phyloP scores from a whole-genome alignment of 73 alveolate genomes.

The Urostyla sp. region DNA sequence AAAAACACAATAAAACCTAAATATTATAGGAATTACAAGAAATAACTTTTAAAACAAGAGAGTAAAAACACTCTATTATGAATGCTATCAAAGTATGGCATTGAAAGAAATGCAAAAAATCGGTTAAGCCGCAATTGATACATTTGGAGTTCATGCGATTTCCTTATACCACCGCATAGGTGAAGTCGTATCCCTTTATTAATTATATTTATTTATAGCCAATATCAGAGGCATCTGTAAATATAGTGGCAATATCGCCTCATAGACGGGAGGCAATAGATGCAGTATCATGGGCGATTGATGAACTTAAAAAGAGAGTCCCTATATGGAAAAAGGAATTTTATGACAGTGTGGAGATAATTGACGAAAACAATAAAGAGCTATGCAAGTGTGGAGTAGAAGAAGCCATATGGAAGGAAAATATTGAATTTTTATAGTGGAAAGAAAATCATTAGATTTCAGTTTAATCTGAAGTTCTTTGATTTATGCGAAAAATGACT shows the following conservation, averaged over 20 bases:
- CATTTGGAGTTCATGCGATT: conserved; percentile 5
- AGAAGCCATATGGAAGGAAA: conserved; percentile 33
- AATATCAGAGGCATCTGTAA: conserved; percentile 47
- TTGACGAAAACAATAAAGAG: background rate
- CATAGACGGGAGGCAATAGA: conserved; percentile 40
- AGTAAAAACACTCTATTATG: conserved; percentile 42
- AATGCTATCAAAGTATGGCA: conserved; percentile 52
- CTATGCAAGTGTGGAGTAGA: background rate
- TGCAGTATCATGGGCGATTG: conserved; percentile 53
- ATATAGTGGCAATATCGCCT: conserved; percentile 40
- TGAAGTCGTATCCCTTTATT: conserved; percentile 12
- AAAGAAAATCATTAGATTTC: conserved; percentile 19
- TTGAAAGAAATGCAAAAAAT: conserved; percentile 40
- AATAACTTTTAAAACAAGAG: conserved; percentile 41
- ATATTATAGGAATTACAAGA: conserved; percentile 44
- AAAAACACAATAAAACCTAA: no score
- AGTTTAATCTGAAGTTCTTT: background rate
- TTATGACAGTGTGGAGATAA: conserved; percentile 15
- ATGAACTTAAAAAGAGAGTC: conserved; percentile 48
- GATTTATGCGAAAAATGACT: background rate
- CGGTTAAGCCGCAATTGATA: background rate
- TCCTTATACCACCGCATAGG: conserved; percentile 44
- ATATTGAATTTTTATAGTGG: conserved; percentile 11
- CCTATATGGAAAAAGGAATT: conserved; percentile 59
- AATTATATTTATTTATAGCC: background rate